Base-by-base conservation (phyloP, 2,329 filamentous ascomycete genomes). In the Phyllosticta citribraziliensis region DNA sequence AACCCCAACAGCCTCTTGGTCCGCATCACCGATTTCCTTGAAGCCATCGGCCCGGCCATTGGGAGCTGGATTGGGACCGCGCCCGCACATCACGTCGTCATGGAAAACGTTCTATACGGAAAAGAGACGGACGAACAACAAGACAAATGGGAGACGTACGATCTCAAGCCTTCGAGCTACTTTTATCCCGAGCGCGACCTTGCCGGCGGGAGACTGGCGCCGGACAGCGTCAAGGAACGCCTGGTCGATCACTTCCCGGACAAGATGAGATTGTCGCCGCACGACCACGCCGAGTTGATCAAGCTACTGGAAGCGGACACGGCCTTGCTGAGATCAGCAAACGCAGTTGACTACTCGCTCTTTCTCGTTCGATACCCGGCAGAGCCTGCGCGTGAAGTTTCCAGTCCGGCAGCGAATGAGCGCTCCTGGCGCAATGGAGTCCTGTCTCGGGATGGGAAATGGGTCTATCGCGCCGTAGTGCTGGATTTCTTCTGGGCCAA, bases 401-500 rank as follows among this genome's bases (percentile, higher is more conserved):
- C 75, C 0, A 72, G 74, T 2, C 33, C 58, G n/a, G 24, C 27
- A 24, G 20, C 51, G 6, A 14, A 27, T 8, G 62, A 63, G 2
- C 66, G 69, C 1, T 71, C 73, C 24, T 91, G 87, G 87, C 78
- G 87, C 11, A 80, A 76, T 0, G 88, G 88, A 0, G 67, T 89
- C 0, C 66, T 73, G 0, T 87, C 85, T 10, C 75, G 79, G 0
- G 84, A 89, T 66, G 82, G 82, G 0, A 83, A 83, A 66, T 87
- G 85, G 78, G 75, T 85, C 12, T 91, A 89, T 67, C 80, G 87
- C 2, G 85, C 82, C 3, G 80, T 86, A 0, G 73, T 91, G 14
- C 76, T 91, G 35, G 88, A 91, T 71, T 91, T 91, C 73, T 89
- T 91, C 76, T 91, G 88, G 88, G 83, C 86, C 0, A 88, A 87